Percentiles rank a stretch among this genome's conserved stretches.
Evolutionary conservation across 495 filamentous ascomycete genomes (phyloP).

Genomic region (Xylaria palmicola): DNA sequence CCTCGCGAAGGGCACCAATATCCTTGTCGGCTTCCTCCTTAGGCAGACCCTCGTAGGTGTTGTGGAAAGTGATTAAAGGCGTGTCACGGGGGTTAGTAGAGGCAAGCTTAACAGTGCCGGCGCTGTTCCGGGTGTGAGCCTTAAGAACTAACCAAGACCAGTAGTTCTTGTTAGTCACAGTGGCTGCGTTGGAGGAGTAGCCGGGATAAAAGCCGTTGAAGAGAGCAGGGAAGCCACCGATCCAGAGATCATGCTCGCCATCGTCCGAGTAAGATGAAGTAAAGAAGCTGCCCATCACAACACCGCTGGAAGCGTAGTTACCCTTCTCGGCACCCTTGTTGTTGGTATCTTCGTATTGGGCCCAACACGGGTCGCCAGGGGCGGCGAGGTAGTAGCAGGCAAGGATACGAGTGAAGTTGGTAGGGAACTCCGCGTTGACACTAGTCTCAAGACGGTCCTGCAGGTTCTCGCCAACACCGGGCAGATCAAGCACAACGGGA

Average conservation of each 20-base stretch:
- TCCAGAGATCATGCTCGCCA: constrained; percentile 49
- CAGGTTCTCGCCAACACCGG: constrained; percentile 65
- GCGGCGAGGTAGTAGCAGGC: constrained; percentile 49
- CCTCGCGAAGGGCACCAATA: constrained; percentile 43
- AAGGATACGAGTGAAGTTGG: constrained; percentile 40
- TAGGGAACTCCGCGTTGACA: constrained; percentile 45
- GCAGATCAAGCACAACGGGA: constrained; percentile 51
- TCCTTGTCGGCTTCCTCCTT: constrained; percentile 30
- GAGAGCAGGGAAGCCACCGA: constrained; percentile 52
- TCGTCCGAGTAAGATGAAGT: constrained; percentile 40
- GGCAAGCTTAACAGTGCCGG: constrained; percentile 51
- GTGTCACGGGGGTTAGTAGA: constrained; percentile 54
- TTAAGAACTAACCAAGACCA: constrained; percentile 55
- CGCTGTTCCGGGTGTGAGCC: constrained; percentile 50
- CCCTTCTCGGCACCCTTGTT: constrained; percentile 39
- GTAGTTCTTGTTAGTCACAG: constrained; percentile 32
- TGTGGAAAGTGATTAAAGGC: constrained; percentile 56
- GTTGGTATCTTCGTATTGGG: constrained; percentile 40
- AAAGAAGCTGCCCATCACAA: constrained; percentile 47
- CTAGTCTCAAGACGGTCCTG: constrained; percentile 62
- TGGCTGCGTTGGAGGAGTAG: constrained; percentile 31
- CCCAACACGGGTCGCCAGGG: constrained; percentile 49
- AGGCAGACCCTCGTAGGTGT: constrained; percentile 43
- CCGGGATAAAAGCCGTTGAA: constrained; percentile 55
- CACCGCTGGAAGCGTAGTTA: constrained; percentile 49